Conservation (phyloP, 164 flowering plant genomes). For the Paratinospora sagittata region DNA sequence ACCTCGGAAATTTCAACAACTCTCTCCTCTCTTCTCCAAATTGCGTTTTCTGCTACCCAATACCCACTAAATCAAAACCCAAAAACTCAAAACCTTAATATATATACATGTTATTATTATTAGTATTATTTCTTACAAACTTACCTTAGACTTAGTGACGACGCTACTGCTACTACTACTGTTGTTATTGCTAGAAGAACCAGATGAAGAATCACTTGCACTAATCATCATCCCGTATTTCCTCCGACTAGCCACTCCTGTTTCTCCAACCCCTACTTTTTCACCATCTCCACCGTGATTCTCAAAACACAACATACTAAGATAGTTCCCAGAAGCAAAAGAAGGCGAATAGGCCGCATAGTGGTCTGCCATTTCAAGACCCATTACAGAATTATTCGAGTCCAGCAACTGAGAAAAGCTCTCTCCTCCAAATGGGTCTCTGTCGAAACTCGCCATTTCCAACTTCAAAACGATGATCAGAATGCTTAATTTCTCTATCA, state of each 20-base stretch:
- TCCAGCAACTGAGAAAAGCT: too few species aligned
- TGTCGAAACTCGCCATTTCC: conserved; percentile 33
- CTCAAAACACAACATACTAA: conserved; percentile 61
- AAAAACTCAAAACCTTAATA: neutral
- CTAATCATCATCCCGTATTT: conserved; percentile 23
- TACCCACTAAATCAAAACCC: neutral
- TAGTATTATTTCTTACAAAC: neutral
- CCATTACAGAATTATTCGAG: too few species aligned
- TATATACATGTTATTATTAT: too few species aligned
- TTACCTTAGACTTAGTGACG: conserved; percentile 29
- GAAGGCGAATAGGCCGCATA: conserved; percentile 22
- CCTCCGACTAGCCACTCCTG: conserved; percentile 2
- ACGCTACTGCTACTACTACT: conserved; percentile 19
- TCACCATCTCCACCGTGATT: conserved; percentile 17
- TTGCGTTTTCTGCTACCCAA: conserved; percentile 7
- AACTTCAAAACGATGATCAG: too few species aligned
- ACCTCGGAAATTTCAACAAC: neutral
- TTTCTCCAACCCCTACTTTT: too few species aligned
- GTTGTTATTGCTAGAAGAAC: conserved; percentile 35
- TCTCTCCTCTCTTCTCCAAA: neutral
- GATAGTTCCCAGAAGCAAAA: conserved; percentile 24
- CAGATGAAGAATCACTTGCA: conserved; percentile 47
- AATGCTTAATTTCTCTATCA: too few species aligned
- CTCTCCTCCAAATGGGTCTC: conserved; percentile 17
- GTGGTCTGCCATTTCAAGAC: conserved; percentile 19